Base-by-base conservation (phyloP, 1,139 yeast species). In the Taphrina flavorubra region DNA sequence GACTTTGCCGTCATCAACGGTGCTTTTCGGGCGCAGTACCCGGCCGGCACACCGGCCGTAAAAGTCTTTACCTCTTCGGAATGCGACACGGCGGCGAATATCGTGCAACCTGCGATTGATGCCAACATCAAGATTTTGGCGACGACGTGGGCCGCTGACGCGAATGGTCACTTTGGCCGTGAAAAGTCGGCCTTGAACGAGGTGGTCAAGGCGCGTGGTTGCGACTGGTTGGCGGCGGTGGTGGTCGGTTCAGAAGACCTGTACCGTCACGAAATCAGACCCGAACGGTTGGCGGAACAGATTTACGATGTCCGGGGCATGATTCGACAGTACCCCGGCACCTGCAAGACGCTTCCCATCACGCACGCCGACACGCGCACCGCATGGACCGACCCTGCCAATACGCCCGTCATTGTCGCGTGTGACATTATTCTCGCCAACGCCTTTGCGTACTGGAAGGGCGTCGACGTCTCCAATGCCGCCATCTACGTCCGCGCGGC, bases 381-480 rank as follows among this genome's bases (percentile, higher is more conserved):
- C 80, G 84, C 89, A 72, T 79, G 90, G 74, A 96, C 91, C 74
- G 96, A 90, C 75, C 95, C 89, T 75, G 85, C 82, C 74, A 82
- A 87, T 73, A 76, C 81, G 69, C 85, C 88, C 44, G 96, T 88
- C 68, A 87, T 94, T 77, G 75, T 85, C 78, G 94, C 90, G 61
- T 83, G 95, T 65, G 97, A 92, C 79, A 82, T 90, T 75, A 86
- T 92, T 72, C 88, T 87, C 78, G 95, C 96, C 76, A 92, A 94
- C 78, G 97, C 97, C 68, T 94, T 92, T 84, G 89, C 97, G 20
- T 92, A 91, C 88, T 94, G 98, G 98, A 97, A 94, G 83, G 97
- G 97, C 57, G 97, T 90, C 82, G 85, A 92, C 74, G 84, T 84
- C 83, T 77, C 80, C 70, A 91, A 90, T 78, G 86, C 97, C 51